Percentiles rank a stretch among this genome's conserved stretches.
These are phyloP conservation scores for Saccharum officinarum DNA, from an alignment of 176 grass and related monocot genomes.

Conservation along the genomic window DNA sequence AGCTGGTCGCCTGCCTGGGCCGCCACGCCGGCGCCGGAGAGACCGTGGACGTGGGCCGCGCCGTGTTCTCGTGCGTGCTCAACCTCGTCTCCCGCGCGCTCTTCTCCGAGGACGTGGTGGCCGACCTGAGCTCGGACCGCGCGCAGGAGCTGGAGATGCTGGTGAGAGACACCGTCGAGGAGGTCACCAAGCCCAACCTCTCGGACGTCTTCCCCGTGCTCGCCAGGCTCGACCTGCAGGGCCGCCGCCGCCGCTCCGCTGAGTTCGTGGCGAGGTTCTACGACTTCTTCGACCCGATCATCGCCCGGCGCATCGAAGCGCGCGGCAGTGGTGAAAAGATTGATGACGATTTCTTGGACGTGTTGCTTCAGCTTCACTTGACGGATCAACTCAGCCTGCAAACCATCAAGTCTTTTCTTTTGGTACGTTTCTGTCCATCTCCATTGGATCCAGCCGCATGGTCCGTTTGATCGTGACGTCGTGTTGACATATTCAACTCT, in stretches of 20 bases:
- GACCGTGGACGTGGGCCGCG: constrained; percentile 29
- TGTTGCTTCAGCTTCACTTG: constrained; percentile 55
- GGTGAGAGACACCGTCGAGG: constrained; percentile 30
- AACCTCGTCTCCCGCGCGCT: constrained; percentile 51
- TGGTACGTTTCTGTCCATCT: constrained; percentile 17
- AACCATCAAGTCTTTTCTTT: constrained; percentile 47
- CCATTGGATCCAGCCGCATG: no score
- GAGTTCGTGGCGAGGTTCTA: constrained; percentile 31
- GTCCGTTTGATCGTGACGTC: not conserved
- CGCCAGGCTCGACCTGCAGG: constrained; percentile 55
- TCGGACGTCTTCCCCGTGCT: constrained; percentile 64
- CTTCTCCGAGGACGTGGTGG: constrained; percentile 53
- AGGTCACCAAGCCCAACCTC: constrained; percentile 47
- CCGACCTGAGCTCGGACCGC: constrained; percentile 37
- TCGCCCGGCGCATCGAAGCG: constrained; percentile 27
- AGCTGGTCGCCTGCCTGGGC: constrained; percentile 35
- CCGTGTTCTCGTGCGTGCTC: constrained; percentile 49
- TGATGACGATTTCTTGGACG: constrained; percentile 52
- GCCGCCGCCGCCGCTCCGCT: constrained; percentile 30
- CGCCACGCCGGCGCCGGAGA: constrained; percentile 12
- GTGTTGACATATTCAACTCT: not conserved
- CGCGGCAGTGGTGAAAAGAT: not conserved
- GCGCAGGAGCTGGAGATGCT: constrained; percentile 54
- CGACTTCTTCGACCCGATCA: constrained; percentile 47
- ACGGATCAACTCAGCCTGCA: constrained; percentile 38